These are phyloP conservation scores for Pseudogymnoascus pannorum DNA, from an alignment of 2,329 filamentous ascomycete genomes.

Conservation along the genomic window DNA sequence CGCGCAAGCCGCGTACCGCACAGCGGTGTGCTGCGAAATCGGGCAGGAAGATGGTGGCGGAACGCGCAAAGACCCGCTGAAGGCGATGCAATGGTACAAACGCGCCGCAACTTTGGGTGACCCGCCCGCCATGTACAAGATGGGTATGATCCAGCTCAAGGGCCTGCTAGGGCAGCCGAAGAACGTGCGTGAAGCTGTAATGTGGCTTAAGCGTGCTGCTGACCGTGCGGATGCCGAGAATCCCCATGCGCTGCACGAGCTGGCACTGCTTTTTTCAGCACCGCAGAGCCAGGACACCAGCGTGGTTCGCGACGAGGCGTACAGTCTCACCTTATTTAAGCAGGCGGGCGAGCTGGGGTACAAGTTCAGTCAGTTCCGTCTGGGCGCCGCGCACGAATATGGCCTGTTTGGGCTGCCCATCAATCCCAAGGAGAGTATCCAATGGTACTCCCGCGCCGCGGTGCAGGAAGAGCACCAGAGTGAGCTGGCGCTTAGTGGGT, in stretches of 20 bases:
- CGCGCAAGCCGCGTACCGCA: conserved; percentile 80
- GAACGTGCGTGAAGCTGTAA: conserved; percentile 78
- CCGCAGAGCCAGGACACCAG: conserved; percentile 55
- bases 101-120: conserved; percentile 86
- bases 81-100: conserved; percentile 98
- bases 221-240: conserved; percentile 84
- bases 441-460: conserved; percentile 89
- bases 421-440: conserved; percentile 77
- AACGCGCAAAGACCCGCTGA: conserved; percentile 81
- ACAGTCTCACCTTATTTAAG: conserved; percentile 73
- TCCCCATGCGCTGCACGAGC: conserved; percentile 88
- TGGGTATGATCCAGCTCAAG: conserved; percentile 93
- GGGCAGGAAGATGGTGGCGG: conserved; percentile 91
- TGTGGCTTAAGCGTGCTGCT: conserved; percentile 88
- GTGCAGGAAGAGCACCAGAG: conserved; percentile 91
- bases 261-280: conserved; percentile 60
- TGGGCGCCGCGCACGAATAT: conserved; percentile 86
- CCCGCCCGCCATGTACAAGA: conserved; percentile 93
- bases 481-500: conserved; percentile 77
- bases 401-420: conserved; percentile 75
- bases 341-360: conserved; percentile 85
- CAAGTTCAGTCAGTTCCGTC: conserved; percentile 87
- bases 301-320: conserved; percentile 72
- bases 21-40: conserved; percentile 95
- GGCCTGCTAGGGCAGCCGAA: conserved; percentile 80